Evolutionary conservation across 768 basidiomycete genomes (phyloP), one percentile per base, ranked within the genome.

Genomic region (Asterophora parasitica): DNA sequence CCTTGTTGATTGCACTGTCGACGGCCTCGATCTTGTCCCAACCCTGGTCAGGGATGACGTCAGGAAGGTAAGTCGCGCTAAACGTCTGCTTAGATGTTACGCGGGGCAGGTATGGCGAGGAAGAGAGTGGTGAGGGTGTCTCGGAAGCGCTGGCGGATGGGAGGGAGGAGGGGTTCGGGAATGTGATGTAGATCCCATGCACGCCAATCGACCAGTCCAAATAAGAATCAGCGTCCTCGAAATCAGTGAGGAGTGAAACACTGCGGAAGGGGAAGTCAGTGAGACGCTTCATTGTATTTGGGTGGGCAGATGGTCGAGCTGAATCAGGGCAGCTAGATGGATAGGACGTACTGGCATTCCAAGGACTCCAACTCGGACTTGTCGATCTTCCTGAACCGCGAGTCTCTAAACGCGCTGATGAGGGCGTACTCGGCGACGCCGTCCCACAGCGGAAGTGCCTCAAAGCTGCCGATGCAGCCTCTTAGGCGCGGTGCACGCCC

Each of bases 381-480:
- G 48, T 83, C 77, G 58, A 99, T 89, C 66, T 76, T 82, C 57
- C 74, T 76, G 74, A 99, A 99, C 34, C 95, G 78, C 48, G 77
- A 73, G 65, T 99, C 95, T 58, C 83, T 76, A 65, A 96, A 85
- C 13, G 94, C 94, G 61, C 92, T 93, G 65, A 88, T 79, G 49
- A 93, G 76, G 20, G 95, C 95, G 61, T 96, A 98, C 56, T 98
- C 91, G 34, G 78, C 77, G 50, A 99, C 65, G 12, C 92, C 92
- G 23, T 86, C 76, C 48, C 72, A 77, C 23, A 98, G 71, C 9
- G 82, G 67, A 64, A 84, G 75, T 9, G 89, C 75, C 28, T 85
- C 81, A 59, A 99, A 99, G 66, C 80, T 92, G 59, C 95, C 95
- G 57, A 99, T 97, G 69, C 95, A 99, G 39, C 95, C 95, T 44